Evolutionary conservation across 805 yeast species (phyloP).

Genomic region (Kodamaea lidongshanica): DNA sequence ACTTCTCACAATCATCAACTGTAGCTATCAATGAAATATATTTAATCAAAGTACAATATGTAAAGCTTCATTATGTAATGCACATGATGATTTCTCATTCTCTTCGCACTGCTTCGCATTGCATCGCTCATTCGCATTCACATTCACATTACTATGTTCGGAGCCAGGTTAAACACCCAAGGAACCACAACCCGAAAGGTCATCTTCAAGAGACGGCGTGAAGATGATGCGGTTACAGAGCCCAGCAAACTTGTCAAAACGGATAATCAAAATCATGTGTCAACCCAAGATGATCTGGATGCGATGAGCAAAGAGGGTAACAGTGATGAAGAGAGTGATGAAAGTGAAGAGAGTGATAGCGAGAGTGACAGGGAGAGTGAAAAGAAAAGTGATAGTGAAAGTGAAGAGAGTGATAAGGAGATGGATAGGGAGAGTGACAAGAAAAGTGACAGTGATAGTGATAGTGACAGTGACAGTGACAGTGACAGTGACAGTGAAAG

Average conservation of each 20-base stretch:
- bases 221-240: no score
- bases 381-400: conserved; percentile 12
- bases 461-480: conserved; percentile 9
- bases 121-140: no score
- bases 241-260: no score
- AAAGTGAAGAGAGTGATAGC: conserved; percentile 13
- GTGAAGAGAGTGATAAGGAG: conserved; percentile 1
- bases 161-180: conserved; percentile 56
- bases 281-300: no score
- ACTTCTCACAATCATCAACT: no score
- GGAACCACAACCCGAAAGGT: conserved; percentile 1
- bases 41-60: no score
- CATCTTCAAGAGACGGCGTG: conserved; percentile 2
- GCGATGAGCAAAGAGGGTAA: conserved; percentile 6
- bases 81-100: no score
- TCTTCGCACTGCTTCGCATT: no score
- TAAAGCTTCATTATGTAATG: no score
- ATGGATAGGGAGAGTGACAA: conserved; percentile 11
- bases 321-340: conserved; percentile 6
- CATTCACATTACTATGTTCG: conserved; percentile 57
- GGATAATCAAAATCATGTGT: no score
- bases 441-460: conserved; percentile 3
- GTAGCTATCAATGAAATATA: no score
- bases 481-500: conserved; percentile 3
- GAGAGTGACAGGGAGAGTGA: conserved; percentile 12